Percentiles rank a stretch among this genome's conserved stretches.
phyloP scores from a whole-genome alignment of 2,329 filamentous ascomycete species.

The Cladosporium sp. region DNA sequence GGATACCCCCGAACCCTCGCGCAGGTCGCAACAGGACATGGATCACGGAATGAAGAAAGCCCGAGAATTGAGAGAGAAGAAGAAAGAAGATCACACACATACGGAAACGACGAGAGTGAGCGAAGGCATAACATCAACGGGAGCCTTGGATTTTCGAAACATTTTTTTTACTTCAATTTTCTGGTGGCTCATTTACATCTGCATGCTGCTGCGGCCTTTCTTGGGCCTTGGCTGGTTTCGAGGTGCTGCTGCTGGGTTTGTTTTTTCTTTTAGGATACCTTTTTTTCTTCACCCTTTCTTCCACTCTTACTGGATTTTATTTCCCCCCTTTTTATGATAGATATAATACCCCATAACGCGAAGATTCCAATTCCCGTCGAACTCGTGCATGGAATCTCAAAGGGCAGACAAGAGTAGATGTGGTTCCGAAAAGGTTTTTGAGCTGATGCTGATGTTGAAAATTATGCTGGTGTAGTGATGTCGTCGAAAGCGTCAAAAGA shows the following conservation, averaged over 20 bases:
- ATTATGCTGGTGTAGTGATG: background rate
- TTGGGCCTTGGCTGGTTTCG: background rate
- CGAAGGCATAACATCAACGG: background rate
- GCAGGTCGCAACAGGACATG: background rate
- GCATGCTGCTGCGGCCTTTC: background rate
- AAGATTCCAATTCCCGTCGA: background rate
- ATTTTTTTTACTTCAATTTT: background rate
- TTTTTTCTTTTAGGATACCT: slow-evolving; percentile 4
- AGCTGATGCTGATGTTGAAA: background rate
- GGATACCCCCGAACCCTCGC: background rate
- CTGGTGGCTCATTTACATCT: background rate
- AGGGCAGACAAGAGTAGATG: background rate
- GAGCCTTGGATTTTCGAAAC: background rate
- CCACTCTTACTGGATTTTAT: background rate
- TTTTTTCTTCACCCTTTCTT: background rate
- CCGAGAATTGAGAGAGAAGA: background rate
- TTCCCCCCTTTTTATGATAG: background rate
- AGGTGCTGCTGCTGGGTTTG: background rate
- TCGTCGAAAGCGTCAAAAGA: background rate
- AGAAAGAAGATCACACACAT: background rate
- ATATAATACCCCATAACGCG: slow-evolving; percentile 12
- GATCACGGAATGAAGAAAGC: background rate
- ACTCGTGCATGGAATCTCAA: background rate
- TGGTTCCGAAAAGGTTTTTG: too few species aligned
- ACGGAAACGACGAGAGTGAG: background rate